Base-by-base conservation (phyloP, 1,139 yeast genomes). In the Lipomyces yarrowii region DNA sequence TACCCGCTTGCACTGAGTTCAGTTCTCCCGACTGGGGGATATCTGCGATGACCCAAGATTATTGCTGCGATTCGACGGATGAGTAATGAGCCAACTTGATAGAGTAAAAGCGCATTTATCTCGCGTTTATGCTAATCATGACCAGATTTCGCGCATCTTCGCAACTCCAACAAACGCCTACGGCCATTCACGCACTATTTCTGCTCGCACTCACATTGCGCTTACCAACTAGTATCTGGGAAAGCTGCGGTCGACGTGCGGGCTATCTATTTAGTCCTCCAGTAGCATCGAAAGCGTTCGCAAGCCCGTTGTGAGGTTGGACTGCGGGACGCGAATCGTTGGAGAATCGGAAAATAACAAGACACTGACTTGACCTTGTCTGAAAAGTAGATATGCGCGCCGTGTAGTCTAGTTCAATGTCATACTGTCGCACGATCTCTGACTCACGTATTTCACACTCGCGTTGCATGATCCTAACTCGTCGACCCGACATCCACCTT, bases 271-370 rank as follows among this genome's bases (percentile, higher is more conserved):
- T 81, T 46, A 92, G 78, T 0, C 99, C 99, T 1, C 98, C 98
- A 15, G 76, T 80, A 5, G 94, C 81, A 75, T 94, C 98, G 33
- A 62, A 70, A 0, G 85, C 91, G 18, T 85, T 78, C 0, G 74
- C 66, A 33, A 83, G 77, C 0, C 86, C 86, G 64, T 84, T 3
- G 81, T 78, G 15, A 84, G 82, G 78, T 67, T 81, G 78, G 0
- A 90, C 87, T 0, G 97, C 96, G 23, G 86, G 77, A 73, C 91
- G 94, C 0, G 98, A 93, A 75, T 94, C 98, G 75, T 91, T 92
- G 5, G 99, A 99, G 74, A 82, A 87, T 53, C 98, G 83, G 76
- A 99, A 94, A 18, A 93, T 81, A 0, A 90, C 87, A 68, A 73
- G 57, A 57, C 1, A 66, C 55, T 7, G 32, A n/a, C 0, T 51